Base-by-base conservation (phyloP, 192 early-diverging fungal species). In the Entomortierella lignicola region DNA sequence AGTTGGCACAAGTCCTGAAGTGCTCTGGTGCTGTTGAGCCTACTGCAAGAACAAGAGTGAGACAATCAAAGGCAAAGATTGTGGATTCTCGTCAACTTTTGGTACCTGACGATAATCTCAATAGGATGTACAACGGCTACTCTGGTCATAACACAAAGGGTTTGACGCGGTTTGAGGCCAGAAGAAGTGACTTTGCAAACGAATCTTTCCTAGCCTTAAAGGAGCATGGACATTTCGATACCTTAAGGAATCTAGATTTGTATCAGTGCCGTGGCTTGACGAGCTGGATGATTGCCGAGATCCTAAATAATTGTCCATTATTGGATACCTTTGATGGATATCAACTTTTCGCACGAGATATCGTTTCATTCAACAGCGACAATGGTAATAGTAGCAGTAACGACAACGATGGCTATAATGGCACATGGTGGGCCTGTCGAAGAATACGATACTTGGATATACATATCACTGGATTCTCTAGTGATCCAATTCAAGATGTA, bases 281-380 rank as follows among this genome's bases (percentile, higher is more conserved):
- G 0, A 74, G 72, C 26, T 21, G 23, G 23, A 74, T 74, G 72
- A 56, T 63, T 8, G 56, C 58, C 20, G 7, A 60, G 10, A 74
- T 74, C 30, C 59, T 74, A 4, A 8, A 15, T 27, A 41, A 23
- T 2, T 74, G 72, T 20, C 53, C 56, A 8, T 39, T 54, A 2
- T 51, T 74, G 21, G 58, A 74, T 20, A 66, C 48, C 31, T 74
- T 74, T 62, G 72, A 74, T 44, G 72, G 72, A 21, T 25, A 74
- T 29, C 48, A 55, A 17, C 48, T 74, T 11, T 50, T 66, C 20
- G 57, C 42, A 12, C 5, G 48, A n/a, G 63, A 74, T 43, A 53
- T 74, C 8, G 27, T 66, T 2, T 26, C 21, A 15, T 17, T 8
- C 52, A 54, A 26, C 25, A 29, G 23, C 13, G 4, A 26, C 13